Percentiles rank a stretch among this genome's conserved stretches.
Evolutionary conservation across 306 rosid species (phyloP).

Genomic region (Prunus mira): DNA sequence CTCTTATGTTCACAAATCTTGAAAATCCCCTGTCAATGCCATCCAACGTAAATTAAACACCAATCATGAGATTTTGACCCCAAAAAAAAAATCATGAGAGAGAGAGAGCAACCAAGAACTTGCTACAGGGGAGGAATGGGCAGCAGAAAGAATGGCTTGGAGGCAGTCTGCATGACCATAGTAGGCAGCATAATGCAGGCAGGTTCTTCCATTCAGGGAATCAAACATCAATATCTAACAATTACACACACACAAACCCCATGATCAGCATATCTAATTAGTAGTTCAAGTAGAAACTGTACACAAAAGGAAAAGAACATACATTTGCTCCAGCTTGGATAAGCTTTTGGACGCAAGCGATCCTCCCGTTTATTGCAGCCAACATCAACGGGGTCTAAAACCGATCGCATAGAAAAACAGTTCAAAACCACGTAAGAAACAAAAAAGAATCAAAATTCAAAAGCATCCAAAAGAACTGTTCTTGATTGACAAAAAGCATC

Average conservation of each 20-base stretch:
- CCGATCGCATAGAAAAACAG: slow-evolving; percentile 11
- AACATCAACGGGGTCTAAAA: slow-evolving; percentile 78
- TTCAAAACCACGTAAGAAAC: slow-evolving; percentile 5
- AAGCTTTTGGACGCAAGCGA: slow-evolving; percentile 58
- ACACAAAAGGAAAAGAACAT: slow-evolving; percentile 24
- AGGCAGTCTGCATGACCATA: slow-evolving; percentile 79
- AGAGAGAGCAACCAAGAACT: slow-evolving; percentile 61
- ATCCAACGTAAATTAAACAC: slow-evolving; percentile 9
- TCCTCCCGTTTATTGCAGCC: slow-evolving; percentile 84
- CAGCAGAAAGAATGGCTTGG: slow-evolving; percentile 67
- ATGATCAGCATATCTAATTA: slow-evolving; percentile 10
- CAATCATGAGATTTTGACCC: background rate
- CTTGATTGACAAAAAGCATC: background rate
- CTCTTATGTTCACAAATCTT: slow-evolving; percentile 88
- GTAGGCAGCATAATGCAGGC: slow-evolving; percentile 85
- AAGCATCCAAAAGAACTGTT: background rate
- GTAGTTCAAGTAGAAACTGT: background rate
- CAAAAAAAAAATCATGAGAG: background rate
- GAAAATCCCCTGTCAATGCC: slow-evolving; percentile 71
- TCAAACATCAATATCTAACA: slow-evolving; percentile 84
- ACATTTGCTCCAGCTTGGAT: slow-evolving; percentile 88
- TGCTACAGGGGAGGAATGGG: slow-evolving; percentile 68
- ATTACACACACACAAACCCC: slow-evolving; percentile 15
- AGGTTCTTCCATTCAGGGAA: slow-evolving; percentile 67
- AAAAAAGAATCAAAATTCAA: background rate